Base-by-base conservation (phyloP, 2,329 filamentous ascomycete genomes). In the Stylonectria norvegica region DNA sequence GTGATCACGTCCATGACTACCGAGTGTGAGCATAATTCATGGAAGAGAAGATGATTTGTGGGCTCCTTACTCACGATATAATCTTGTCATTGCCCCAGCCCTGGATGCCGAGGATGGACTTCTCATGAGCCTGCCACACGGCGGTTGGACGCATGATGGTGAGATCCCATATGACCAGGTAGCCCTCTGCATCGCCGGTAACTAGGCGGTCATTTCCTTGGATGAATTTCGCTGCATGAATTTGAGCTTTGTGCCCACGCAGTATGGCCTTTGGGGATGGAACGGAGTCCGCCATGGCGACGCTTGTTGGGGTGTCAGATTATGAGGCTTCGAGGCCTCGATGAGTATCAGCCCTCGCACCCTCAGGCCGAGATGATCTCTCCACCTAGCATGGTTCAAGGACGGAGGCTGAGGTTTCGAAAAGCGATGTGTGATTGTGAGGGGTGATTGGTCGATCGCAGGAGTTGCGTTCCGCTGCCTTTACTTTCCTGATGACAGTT, bases 171-270 rank as follows among this genome's bases (percentile, higher is more conserved):
- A 89, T 68, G 5, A 95, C 77, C 22, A 95, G 73, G 75, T 85
- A 96, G 43, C 93, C 93, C 29, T 95, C 86, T 7, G 89, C 86
- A 65, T 98, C 93, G 23, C 86, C 91, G 1, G 89, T 93, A 10
- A 88, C 70, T 5, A 98, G 79, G 22, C 87, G 83, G 42, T 79
- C 74, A 61, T 96, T 95, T 28, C 69, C 63, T 38, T 79, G 75
- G 51, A 88, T 72, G 59, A 97, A 91, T 37, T 76, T 69, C 4
- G 90, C 74, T 15, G 81, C 78, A 60, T 96, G 89, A 34, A 96
- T 82, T 49, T 89, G 82, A 1, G 85, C 76, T 39, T 79, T 76
- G 68, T 97, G 93, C 37, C 93, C 93, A 48, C 93, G 86, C 25
- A 98, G 77, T 43, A 97, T 81, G 60, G 73, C 67, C 53, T 69